Percentiles rank a stretch among this genome's conserved stretches.
Evolutionary conservation across 192 early-diverging fungal genomes (phyloP).

Genomic region (Phycomyces nitens): DNA sequence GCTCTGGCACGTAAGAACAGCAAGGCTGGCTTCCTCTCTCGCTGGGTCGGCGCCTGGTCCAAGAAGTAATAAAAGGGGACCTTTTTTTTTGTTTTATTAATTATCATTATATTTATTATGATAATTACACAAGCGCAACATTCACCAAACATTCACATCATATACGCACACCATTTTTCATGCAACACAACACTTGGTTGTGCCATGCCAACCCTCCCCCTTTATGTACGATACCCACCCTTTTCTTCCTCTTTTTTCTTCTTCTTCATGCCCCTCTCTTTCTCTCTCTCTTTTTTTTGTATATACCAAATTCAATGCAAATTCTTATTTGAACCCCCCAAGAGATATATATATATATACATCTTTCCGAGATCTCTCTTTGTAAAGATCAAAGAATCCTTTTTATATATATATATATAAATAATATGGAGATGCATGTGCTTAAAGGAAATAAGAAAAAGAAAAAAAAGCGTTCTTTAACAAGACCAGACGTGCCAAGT

Average conservation of each 20-base stretch:
- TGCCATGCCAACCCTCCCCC: neutral
- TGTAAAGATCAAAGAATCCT: no score
- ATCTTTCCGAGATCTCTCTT: no score
- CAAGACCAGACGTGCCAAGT: no score
- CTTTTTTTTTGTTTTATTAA: neutral
- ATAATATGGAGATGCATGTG: no score
- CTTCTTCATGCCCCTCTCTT: neutral
- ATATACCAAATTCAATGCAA: neutral
- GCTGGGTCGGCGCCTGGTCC: conserved; percentile 18
- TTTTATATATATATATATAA: no score
- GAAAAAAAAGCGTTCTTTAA: neutral
- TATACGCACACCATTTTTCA: no score
- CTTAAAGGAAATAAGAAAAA: no score
- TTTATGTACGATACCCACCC: neutral
- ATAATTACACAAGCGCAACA: neutral
- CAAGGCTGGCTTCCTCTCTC: conserved; percentile 11
- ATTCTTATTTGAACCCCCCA: neutral
- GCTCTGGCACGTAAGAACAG: neutral
- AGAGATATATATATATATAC: neutral
- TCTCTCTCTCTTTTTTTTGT: conserved; percentile 1
- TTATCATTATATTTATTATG: neutral
- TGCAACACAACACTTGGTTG: no score
- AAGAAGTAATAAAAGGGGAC: neutral
- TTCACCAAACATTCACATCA: neutral
- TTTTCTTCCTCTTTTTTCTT: no score